Base-by-base conservation (phyloP, 805 yeast genomes). In the Wickerhamiella sorbophila region DNA sequence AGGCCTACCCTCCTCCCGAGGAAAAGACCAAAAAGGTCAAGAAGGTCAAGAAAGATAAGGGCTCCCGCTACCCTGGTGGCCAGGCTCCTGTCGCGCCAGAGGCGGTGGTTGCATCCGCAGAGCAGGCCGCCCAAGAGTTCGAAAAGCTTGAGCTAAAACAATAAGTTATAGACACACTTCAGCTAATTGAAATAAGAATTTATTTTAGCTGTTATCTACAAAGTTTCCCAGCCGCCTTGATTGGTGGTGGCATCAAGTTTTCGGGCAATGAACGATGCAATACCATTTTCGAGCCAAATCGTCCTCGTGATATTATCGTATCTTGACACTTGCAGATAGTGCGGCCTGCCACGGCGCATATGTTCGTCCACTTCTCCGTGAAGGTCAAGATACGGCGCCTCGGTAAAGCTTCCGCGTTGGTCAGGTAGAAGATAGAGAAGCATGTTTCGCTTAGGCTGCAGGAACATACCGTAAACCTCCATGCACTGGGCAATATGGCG, bases 201-300 rank as follows among this genome's bases (percentile, higher is more conserved):
- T n/a, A n/a, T n/a, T n/a, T n/a, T n/a, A n/a, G n/a, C n/a, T n/a
- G 17, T 32, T 12, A 3, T 31, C 39, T 31, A 84, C 47, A 81
- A 63, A 1, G 91, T 82, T 51, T 81, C 91, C 98, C 98, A 88
- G 0, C 98, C 98, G 6, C 98, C 98, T 31, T 79, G 74, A 58
- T 88, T 97, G 27, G 79, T 61, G 5, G 71, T 72, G 32, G 79
- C 75, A 52, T 88, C 97, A 14, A 88, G 67, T 49, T 77, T 76
- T 48, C 97, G 67, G 1, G 85, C 86, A 27, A 87, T 77, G 36
- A 70, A 67, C 51, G 83, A 84, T 3, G 84, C 79, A 2, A 84
- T 65, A 54, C 81, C 82, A 54, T 85, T 87, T 43, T 74, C 78
- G 16, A 87, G 64, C 87, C 96, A 80, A 34, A 84, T 63, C 27